phyloP scores from a whole-genome alignment of 2,329 filamentous ascomycete genomes.

The Ophiostoma ulmi region DNA sequence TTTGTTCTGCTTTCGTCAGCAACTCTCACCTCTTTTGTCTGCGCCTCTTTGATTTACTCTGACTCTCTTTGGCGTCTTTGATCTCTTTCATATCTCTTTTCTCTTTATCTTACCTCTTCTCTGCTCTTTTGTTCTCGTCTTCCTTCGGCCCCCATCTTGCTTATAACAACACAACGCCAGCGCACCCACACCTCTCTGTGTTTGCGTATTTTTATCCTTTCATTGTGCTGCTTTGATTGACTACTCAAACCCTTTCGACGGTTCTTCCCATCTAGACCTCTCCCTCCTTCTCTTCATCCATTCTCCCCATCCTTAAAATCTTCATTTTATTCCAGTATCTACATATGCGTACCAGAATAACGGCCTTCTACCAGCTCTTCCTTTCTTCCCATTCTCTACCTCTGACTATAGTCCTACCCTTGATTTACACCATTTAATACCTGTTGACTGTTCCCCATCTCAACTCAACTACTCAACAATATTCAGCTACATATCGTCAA shows the following conservation, averaged over 20 bases:
- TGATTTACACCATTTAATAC: neutral
- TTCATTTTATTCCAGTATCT: neutral
- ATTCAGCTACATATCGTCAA: neutral
- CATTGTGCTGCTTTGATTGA: slow-evolving; percentile 8
- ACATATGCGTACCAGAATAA: neutral
- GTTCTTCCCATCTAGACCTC: neutral
- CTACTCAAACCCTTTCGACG: neutral
- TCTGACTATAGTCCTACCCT: neutral
- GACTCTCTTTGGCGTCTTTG: neutral
- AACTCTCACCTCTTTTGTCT: neutral
- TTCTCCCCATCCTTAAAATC: no score
- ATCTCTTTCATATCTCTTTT: neutral
- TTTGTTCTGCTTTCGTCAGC: neutral
- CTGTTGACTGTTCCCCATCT: neutral
- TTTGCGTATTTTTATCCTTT: slow-evolving; percentile 12
- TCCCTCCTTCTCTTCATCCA: neutral
- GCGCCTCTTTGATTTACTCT: neutral
- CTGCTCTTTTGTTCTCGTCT: neutral
- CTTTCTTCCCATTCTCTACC: neutral
- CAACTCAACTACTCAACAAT: neutral
- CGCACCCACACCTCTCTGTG: neutral
- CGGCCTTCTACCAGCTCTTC: neutral
- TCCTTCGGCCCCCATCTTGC: neutral
- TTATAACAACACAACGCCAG: neutral
- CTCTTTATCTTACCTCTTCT: neutral